Conservation (phyloP, 371 early-diverging fungal genomes). For the Dipsacomyces acuminosporus region DNA sequence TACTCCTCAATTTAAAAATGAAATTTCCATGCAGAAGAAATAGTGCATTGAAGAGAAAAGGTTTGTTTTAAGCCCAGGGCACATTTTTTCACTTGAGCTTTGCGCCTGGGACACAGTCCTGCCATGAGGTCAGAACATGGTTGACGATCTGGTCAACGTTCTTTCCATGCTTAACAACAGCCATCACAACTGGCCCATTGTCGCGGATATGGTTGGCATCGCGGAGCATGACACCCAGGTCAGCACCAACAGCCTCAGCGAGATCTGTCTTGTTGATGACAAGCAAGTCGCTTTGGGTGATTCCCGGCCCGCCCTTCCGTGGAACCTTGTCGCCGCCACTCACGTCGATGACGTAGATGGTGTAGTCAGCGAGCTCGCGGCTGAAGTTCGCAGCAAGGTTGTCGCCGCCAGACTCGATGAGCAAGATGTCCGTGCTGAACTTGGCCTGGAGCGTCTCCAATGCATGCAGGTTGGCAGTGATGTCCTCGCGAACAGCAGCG, state of each 20-base stretch:
- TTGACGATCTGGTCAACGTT: conserved; percentile 77
- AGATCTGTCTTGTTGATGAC: conserved; percentile 94
- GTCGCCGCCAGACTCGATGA: conserved; percentile 92
- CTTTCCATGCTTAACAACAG: conserved; percentile 84
- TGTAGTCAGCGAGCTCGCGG: conserved; percentile 83
- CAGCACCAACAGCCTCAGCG: conserved; percentile 82
- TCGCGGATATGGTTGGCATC: conserved; percentile 89
- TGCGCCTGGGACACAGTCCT: conserved; percentile 43
- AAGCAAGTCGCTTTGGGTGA: conserved; percentile 87
- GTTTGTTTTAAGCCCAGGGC: too few species aligned
- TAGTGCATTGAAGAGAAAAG: too few species aligned
- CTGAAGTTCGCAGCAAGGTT: conserved; percentile 91
- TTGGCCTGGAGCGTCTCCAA: conserved; percentile 80
- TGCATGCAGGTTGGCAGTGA: conserved; percentile 89
- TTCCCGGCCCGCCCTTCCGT: conserved; percentile 88
- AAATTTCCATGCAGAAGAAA: too few species aligned
- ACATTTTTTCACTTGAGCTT: conserved; percentile 27
- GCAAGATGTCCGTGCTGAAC: conserved; percentile 72
- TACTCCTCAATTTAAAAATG: conserved; percentile 6
- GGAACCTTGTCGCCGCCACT: conserved; percentile 93
- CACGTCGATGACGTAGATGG: conserved; percentile 95
- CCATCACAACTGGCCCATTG: conserved; percentile 74
- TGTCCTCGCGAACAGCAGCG: conserved; percentile 92
- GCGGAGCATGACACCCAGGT: conserved; percentile 83
- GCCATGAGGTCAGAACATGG: conserved; percentile 71